phyloP scores from a whole-genome alignment of 805 yeast genomes.

The Metschnikowia corniflorae region DNA sequence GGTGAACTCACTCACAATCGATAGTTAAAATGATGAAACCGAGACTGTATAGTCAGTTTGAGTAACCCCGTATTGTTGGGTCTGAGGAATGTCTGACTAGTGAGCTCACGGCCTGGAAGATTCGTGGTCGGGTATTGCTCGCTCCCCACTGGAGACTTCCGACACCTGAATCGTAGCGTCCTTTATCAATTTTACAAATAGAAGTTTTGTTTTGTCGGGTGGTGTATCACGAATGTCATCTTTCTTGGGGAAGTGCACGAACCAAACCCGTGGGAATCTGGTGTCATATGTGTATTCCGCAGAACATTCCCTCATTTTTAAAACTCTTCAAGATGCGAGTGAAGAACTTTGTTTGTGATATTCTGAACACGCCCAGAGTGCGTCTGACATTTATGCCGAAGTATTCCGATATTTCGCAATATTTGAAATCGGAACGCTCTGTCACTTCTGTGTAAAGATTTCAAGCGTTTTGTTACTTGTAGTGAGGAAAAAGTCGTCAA shows the following conservation, averaged over 20 bases:
- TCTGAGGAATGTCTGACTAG: too few species aligned
- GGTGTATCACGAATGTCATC: neutral
- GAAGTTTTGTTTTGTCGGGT: neutral
- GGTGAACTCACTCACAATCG: too few species aligned
- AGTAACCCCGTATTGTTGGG: too few species aligned
- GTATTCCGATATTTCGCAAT: neutral
- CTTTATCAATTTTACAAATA: neutral
- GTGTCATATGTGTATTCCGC: neutral
- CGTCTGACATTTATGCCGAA: neutral
- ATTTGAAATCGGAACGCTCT: neutral
- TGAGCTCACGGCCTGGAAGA: too few species aligned
- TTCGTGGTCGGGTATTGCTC: too few species aligned
- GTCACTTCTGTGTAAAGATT: neutral
- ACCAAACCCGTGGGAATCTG: neutral
- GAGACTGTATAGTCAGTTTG: too few species aligned
- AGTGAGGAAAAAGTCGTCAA: neutral
- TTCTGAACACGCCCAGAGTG: neutral
- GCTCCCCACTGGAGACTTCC: neutral
- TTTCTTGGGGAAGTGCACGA: neutral
- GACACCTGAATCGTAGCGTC: neutral
- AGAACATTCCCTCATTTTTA: neutral
- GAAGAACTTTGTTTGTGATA: neutral
- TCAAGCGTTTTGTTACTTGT: neutral
- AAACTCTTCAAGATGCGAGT: neutral
- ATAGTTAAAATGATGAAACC: too few species aligned